phyloP scores from a whole-genome alignment of 2,329 filamentous ascomycete species.

The Chalaropsis thielavioides region DNA sequence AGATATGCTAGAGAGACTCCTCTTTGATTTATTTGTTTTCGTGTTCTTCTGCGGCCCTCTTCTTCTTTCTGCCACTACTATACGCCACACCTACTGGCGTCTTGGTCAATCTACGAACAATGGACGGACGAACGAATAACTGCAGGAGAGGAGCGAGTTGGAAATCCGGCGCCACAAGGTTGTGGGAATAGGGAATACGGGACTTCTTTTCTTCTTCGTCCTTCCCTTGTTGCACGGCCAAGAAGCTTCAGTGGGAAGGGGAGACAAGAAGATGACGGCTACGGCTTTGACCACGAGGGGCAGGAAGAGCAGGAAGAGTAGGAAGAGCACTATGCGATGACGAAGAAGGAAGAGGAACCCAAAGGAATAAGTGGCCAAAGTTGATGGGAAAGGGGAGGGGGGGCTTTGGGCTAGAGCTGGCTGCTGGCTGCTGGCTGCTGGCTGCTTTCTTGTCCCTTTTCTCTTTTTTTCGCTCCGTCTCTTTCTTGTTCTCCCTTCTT shows the following conservation, averaged over 20 bases:
- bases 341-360: not conserved
- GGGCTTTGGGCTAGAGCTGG: not conserved
- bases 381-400: not conserved
- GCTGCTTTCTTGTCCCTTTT: too few relatives aligned
- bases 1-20: too few relatives aligned
- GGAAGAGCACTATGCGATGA: not conserved
- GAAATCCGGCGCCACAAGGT: too few relatives aligned
- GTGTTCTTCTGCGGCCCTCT: too few relatives aligned
- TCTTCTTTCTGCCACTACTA: too few relatives aligned
- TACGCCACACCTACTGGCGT: too few relatives aligned
- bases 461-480: not conserved
- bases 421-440: too few relatives aligned
- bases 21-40: too few relatives aligned
- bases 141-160: too few relatives aligned
- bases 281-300: not conserved
- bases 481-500: conserved; percentile 1
- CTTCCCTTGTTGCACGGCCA: not conserved
- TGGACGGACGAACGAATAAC: not conserved
- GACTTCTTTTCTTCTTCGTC: not conserved
- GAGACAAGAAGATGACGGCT: not conserved
- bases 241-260: not conserved
- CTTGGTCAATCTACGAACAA: too few relatives aligned
- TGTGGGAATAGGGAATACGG: too few relatives aligned
- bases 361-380: not conserved
- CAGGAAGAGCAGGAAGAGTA: too few relatives aligned